These are phyloP conservation scores for Apiotrichum gamsii DNA, from an alignment of 1,284 basidiomycete species.

Conservation along the genomic window DNA sequence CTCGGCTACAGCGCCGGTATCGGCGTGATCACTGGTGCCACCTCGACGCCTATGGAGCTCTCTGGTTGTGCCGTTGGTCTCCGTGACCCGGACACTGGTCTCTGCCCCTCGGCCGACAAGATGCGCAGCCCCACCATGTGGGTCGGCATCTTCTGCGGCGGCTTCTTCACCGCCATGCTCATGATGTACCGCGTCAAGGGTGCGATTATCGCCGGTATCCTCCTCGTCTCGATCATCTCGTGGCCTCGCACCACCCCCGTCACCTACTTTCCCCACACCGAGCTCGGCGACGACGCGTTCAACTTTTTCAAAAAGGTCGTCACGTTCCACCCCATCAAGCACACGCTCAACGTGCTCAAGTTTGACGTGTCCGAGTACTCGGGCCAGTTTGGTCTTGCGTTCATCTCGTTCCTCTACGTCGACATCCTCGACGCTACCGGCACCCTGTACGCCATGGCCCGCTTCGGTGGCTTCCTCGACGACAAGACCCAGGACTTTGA, in stretches of 20 bases:
- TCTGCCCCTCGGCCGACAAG: slow-evolving; percentile 59
- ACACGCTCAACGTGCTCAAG: slow-evolving; percentile 13
- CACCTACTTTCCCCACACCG: slow-evolving; percentile 74
- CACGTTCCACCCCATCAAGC: slow-evolving; percentile 17
- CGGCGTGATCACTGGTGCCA: slow-evolving; percentile 68
- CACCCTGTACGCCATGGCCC: slow-evolving; percentile 85
- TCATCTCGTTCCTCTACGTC: slow-evolving; percentile 69
- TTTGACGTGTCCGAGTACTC: slow-evolving; percentile 12
- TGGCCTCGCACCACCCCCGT: slow-evolving; percentile 77
- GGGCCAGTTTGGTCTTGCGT: slow-evolving; percentile 16
- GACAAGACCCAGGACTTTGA: slow-evolving; percentile 82
- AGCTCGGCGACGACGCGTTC: slow-evolving; percentile 64
- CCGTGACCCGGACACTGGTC: slow-evolving; percentile 46
- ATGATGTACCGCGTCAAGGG: slow-evolving; percentile 82
- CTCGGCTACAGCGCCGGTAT: slow-evolving; percentile 59
- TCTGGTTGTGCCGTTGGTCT: slow-evolving; percentile 60
- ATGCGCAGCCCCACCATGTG: slow-evolving; percentile 48
- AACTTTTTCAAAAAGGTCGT: slow-evolving; percentile 84
- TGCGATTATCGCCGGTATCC: slow-evolving; percentile 50
- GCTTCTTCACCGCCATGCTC: slow-evolving; percentile 70
- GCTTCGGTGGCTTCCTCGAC: slow-evolving; percentile 81
- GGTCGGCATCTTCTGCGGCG: slow-evolving; percentile 83
- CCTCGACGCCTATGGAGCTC: slow-evolving; percentile 66
- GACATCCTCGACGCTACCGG: slow-evolving; percentile 61
- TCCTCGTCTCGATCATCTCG: slow-evolving; percentile 77